Conservation (phyloP, 331 rosid genomes). For the Cucumis variabilis region DNA sequence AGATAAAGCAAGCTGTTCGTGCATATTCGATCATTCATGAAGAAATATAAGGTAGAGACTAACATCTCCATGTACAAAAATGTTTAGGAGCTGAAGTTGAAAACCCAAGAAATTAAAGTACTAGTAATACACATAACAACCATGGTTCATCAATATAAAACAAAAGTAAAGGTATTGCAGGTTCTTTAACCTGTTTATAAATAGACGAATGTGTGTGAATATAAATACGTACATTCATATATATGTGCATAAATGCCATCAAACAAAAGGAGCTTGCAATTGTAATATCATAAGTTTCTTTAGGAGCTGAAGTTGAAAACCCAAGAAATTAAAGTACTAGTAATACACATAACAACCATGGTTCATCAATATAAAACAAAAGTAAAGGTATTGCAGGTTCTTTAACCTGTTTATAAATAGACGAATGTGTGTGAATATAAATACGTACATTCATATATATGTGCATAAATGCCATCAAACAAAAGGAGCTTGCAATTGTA, state of each 20-base stretch:
- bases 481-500: background rate
- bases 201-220: too few species aligned
- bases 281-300: background rate
- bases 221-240: background rate
- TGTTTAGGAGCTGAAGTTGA: background rate
- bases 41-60: background rate
- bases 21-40: conserved; percentile 8
- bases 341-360: background rate
- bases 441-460: background rate
- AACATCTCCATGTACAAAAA: background rate
- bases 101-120: conserved; percentile 7
- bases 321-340: background rate
- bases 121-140: background rate
- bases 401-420: background rate
- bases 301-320: background rate
- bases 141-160: background rate
- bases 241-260: too few species aligned
- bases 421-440: too few species aligned
- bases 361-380: background rate
- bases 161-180: background rate
- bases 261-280: too few species aligned
- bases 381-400: background rate
- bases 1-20: background rate
- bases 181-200: background rate
- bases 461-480: too few species aligned